Evolutionary conservation across 2,329 filamentous ascomycete species (phyloP).

Genomic region (Aureobasidium sp.): DNA sequence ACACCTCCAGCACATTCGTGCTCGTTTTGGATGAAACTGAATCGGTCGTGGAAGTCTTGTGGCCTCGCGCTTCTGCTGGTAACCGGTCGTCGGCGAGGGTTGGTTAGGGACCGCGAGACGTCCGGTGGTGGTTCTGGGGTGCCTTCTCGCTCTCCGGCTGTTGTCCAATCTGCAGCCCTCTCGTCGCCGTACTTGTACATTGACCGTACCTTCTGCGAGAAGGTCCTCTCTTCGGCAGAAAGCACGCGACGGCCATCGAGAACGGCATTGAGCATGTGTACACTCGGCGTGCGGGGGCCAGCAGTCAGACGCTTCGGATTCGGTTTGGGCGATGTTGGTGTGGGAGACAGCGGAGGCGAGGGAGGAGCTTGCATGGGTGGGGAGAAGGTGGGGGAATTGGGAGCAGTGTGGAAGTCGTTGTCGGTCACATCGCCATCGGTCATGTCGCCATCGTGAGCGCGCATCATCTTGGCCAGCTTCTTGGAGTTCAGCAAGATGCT

Average conservation of each 20-base stretch:
- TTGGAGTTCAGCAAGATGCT: constrained; percentile 52
- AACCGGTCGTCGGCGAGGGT: constrained; percentile 13
- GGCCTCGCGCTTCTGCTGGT: constrained; percentile 9
- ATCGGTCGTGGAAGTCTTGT: constrained; percentile 18
- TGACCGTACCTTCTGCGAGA: constrained; percentile 55
- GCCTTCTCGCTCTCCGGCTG: constrained; percentile 7
- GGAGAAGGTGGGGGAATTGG: constrained; percentile 2
- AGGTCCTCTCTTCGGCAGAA: constrained; percentile 57
- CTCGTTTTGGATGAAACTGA: constrained; percentile 41
- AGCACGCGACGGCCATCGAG: constrained; percentile 41
- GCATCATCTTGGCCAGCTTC: constrained; percentile 30
- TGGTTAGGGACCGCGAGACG: constrained; percentile 5
- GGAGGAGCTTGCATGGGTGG: constrained; percentile 1
- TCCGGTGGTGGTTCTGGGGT: constrained; percentile 17
- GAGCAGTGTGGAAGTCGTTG: constrained; percentile 10
- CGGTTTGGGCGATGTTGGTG: background rate
- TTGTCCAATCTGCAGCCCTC: constrained; percentile 40
- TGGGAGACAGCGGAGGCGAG: constrained; percentile 2
- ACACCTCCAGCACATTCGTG: constrained; percentile 56
- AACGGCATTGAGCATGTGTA: constrained; percentile 32
- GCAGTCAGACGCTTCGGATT: constrained; percentile 21
- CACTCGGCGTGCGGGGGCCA: constrained; percentile 29
- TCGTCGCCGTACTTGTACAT: constrained; percentile 60
- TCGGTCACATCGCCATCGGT: background rate
- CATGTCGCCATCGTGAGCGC: constrained; percentile 21